Evolutionary conservation across 345 rosid genomes (phyloP).

Genomic region (Corchorus olitorius): DNA sequence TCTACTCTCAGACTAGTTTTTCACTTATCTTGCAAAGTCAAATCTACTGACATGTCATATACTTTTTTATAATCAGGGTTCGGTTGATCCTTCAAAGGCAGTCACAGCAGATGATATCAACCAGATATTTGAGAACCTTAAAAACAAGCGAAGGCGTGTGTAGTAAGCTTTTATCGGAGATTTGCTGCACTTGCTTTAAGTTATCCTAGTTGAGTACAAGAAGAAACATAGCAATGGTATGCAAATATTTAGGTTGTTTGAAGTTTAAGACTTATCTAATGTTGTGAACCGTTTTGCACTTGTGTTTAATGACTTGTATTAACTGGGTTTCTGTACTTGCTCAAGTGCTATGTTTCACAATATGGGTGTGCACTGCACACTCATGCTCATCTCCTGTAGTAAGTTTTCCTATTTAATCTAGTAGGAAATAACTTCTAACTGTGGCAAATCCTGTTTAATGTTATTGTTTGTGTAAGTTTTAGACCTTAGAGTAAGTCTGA

Average conservation of each 20-base stretch:
- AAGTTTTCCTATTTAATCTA: not conserved
- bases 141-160: slow-evolving; percentile 71
- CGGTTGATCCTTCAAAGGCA: slow-evolving; percentile 79
- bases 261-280: not conserved
- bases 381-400: not conserved
- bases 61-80: slow-evolving; percentile 47
- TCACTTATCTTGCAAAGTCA: not conserved
- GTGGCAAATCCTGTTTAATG: too few relatives aligned
- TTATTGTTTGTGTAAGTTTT: too few relatives aligned
- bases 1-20: not conserved
- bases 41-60: not conserved
- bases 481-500: too few relatives aligned
- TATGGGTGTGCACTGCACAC: not conserved
- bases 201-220: not conserved
- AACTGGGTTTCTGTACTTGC: not conserved
- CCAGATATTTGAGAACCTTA: slow-evolving; percentile 88
- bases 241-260: slow-evolving; percentile 6
- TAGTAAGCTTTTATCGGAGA: slow-evolving; percentile 31
- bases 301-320: not conserved
- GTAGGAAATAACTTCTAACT: not conserved
- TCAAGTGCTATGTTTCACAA: slow-evolving; percentile 10
- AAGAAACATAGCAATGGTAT: not conserved
- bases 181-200: not conserved
- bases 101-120: slow-evolving; percentile 78
- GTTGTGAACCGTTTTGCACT: not conserved